phyloP scores from a whole-genome alignment of 192 early-diverging fungal genomes.

The Kickxella alabastrina region DNA sequence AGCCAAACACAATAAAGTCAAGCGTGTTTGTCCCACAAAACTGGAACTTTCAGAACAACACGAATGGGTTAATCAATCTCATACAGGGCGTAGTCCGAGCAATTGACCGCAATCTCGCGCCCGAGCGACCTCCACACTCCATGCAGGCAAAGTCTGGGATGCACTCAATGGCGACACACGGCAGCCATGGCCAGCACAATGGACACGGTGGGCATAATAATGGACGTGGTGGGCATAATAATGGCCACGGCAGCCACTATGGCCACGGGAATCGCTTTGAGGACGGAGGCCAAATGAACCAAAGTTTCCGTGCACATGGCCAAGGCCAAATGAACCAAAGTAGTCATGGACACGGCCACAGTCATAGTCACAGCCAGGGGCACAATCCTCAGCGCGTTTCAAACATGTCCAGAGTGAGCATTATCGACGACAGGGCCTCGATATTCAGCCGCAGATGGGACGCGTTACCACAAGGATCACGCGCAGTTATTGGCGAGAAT shows the following conservation, averaged over 20 bases:
- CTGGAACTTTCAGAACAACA: conserved; percentile 28
- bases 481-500: conserved; percentile 16
- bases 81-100: conserved; percentile 31
- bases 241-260: neutral
- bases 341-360: neutral
- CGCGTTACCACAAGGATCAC: conserved; percentile 25
- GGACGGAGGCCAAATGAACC: neutral
- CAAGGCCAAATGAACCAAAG: neutral
- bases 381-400: neutral
- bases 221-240: neutral
- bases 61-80: conserved; percentile 16
- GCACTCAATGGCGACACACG: neutral
- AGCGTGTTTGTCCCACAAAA: conserved; percentile 34
- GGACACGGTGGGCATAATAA: neutral
- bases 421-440: conserved; percentile 29
- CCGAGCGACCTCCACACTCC: neutral
- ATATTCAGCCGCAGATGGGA: conserved; percentile 29
- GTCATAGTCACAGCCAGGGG: neutral
- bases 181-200: neutral
- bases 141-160: neutral
- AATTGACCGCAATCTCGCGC: conserved; percentile 22
- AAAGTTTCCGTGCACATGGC: neutral
- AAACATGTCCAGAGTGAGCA: conserved; percentile 23
- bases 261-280: neutral
- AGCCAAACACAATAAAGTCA: conserved; percentile 18